Percentiles rank a stretch among this genome's conserved stretches.
These are phyloP conservation scores for Leishmania tropica DNA, from an alignment of 208 protist genomes.

Conservation along the genomic window DNA sequence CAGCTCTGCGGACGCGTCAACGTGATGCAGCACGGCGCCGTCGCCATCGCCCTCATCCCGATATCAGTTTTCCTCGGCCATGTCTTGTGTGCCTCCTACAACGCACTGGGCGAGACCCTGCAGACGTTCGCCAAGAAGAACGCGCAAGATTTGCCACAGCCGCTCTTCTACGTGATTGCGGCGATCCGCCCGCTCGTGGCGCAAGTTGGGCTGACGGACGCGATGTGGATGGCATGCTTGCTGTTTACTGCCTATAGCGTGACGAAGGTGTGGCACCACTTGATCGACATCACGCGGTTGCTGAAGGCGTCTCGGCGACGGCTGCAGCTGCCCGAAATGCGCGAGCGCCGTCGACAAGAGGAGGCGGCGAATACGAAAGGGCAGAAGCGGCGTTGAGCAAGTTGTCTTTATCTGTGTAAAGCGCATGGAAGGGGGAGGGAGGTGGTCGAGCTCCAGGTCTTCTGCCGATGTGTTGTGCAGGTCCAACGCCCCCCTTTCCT, in stretches of 20 bases:
- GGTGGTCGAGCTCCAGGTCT: neutral
- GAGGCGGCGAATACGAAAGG: constrained; percentile 9
- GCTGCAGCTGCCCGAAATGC: constrained; percentile 34
- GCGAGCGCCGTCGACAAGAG: constrained; percentile 1
- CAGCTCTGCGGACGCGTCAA: constrained; percentile 1
- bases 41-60: constrained; percentile 43
- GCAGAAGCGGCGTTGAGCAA: constrained; percentile 4
- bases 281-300: constrained; percentile 58
- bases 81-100: constrained; percentile 19
- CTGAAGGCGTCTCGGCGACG: constrained; percentile 70
- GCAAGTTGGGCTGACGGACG: constrained; percentile 10
- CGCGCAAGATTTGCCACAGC: constrained; percentile 14
- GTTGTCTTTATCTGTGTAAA: neutral
- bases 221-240: constrained; percentile 51
- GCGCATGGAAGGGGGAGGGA: neutral
- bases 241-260: constrained; percentile 65
- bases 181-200: constrained; percentile 15
- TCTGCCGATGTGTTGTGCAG: neutral
- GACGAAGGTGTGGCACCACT: constrained; percentile 41
- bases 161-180: constrained; percentile 20
- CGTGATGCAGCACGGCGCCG: constrained; percentile 34
- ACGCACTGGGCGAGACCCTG: constrained; percentile 15
- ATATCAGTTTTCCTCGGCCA: constrained; percentile 29
- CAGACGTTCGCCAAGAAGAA: constrained; percentile 26
- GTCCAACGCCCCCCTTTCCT: neutral